Conservation (phyloP, 78 protist genomes). For the Dictyostelium intermedium region DNA sequence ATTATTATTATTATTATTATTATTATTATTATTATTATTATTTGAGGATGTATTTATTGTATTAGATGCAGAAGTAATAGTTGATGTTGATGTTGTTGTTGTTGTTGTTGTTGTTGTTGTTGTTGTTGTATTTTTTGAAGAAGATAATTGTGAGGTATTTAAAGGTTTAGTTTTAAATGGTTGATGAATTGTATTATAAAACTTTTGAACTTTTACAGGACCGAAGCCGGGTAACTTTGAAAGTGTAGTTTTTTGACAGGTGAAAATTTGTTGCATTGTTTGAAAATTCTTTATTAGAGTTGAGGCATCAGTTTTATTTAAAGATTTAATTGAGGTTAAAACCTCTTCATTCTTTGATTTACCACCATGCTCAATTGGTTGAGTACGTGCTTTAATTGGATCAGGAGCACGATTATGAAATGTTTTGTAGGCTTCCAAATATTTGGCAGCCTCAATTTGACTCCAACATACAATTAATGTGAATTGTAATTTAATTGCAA, state of each 20-base stretch:
- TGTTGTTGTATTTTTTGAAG: not conserved
- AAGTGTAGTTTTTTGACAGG: not conserved
- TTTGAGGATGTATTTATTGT: not conserved
- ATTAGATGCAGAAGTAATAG: too few relatives aligned
- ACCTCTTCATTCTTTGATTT: slow-evolving; percentile 37
- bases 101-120: not conserved
- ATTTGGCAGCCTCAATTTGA: slow-evolving; percentile 20
- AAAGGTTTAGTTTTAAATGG: slow-evolving; percentile 37
- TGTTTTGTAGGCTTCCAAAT: slow-evolving; percentile 13
- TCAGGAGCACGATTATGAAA: not conserved
- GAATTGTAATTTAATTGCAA: not conserved
- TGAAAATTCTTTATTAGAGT: slow-evolving; percentile 21
- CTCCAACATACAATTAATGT: slow-evolving; percentile 45
- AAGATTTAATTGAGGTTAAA: slow-evolving; percentile 12
- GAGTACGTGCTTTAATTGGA: slow-evolving; percentile 1
- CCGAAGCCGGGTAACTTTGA: slow-evolving; percentile 58
- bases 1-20: too few relatives aligned
- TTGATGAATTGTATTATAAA: slow-evolving; percentile 41
- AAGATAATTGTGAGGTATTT: too few relatives aligned
- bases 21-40: too few relatives aligned
- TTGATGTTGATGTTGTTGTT: not conserved
- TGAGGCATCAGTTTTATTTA: slow-evolving; percentile 57
- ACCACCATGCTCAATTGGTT: not conserved
- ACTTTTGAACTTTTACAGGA: slow-evolving; percentile 18
- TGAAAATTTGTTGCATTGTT: slow-evolving; percentile 11